Percentiles rank a stretch among this genome's conserved stretches.
Conservation (phyloP, 257 asterid genomes). For the Prunella vulgaris region DNA sequence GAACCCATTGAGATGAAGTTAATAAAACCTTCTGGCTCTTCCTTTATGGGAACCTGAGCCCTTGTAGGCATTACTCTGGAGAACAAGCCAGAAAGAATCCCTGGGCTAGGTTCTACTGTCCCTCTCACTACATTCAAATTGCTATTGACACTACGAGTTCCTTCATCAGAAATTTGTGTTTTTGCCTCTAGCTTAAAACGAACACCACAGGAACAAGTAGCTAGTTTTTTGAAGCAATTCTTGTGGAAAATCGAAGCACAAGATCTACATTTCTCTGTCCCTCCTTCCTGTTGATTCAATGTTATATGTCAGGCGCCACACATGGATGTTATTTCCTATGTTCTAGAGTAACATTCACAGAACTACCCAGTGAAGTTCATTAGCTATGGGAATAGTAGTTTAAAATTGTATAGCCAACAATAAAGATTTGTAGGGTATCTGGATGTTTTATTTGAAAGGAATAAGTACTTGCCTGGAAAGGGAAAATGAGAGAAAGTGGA, state of each 20-base stretch:
- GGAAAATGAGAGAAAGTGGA: conserved; percentile 78
- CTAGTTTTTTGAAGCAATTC: conserved; percentile 58
- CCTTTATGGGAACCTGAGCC: conserved; percentile 32
- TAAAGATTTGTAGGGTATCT: background rate
- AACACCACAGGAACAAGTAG: conserved; percentile 69
- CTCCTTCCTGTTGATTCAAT: conserved; percentile 65
- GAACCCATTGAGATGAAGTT: conserved; percentile 74
- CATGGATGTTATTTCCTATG: background rate
- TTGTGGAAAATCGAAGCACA: conserved; percentile 75
- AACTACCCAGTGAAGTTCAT: background rate
- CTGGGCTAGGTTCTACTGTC: conserved; percentile 34
- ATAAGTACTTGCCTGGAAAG: conserved; percentile 69
- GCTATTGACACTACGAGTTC: conserved; percentile 18
- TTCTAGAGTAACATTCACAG: background rate
- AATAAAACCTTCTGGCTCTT: conserved; percentile 29
- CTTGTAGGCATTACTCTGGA: conserved; percentile 50
- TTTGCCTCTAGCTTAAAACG: conserved; percentile 33
- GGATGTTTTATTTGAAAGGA: background rate
- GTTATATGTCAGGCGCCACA: conserved; percentile 11
- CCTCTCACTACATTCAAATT: conserved; percentile 26
- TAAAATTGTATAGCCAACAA: background rate
- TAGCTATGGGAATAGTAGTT: background rate
- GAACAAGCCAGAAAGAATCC: conserved; percentile 59
- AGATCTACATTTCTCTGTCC: conserved; percentile 65
- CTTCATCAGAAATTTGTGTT: conserved; percentile 26